Conservation (phyloP, 202 grass and related monocot species). For the Zizania palustris region DNA sequence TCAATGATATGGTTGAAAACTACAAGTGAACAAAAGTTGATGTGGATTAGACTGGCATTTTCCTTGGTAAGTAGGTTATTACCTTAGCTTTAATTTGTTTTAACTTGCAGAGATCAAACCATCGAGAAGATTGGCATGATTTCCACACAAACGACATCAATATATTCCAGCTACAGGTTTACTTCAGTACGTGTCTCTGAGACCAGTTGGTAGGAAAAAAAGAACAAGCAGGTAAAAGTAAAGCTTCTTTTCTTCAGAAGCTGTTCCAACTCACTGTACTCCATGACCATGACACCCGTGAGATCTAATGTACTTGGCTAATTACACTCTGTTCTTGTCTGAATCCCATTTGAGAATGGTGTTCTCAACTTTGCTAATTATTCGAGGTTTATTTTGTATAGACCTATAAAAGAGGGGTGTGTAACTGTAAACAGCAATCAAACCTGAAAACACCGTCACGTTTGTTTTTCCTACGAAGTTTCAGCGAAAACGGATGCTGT, state of each 20-base stretch:
- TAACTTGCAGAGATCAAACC: neutral
- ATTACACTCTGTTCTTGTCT: neutral
- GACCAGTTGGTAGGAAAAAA: neutral
- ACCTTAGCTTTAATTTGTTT: neutral
- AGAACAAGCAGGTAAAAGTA: neutral
- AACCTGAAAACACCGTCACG: neutral
- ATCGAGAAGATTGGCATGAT: neutral
- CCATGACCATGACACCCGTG: neutral
- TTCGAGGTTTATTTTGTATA: too few species aligned
- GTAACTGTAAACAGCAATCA: too few species aligned
- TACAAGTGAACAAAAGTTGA: neutral
- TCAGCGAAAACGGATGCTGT: neutral
- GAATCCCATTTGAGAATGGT: neutral
- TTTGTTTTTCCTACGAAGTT: neutral
- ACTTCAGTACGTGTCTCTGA: neutral
- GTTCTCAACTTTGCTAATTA: neutral
- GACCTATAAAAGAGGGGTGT: too few species aligned
- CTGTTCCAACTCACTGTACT: neutral
- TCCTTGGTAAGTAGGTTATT: too few species aligned
- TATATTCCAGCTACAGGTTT: neutral
- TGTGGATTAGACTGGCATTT: too few species aligned
- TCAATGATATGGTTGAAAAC: neutral
- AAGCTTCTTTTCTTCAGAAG: constrained; percentile 6
- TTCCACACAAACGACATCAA: neutral
- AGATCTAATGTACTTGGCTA: neutral